Evolutionary conservation across 192 early-diverging fungal genomes (phyloP).

Genomic region (Backusella tarrabulga): DNA sequence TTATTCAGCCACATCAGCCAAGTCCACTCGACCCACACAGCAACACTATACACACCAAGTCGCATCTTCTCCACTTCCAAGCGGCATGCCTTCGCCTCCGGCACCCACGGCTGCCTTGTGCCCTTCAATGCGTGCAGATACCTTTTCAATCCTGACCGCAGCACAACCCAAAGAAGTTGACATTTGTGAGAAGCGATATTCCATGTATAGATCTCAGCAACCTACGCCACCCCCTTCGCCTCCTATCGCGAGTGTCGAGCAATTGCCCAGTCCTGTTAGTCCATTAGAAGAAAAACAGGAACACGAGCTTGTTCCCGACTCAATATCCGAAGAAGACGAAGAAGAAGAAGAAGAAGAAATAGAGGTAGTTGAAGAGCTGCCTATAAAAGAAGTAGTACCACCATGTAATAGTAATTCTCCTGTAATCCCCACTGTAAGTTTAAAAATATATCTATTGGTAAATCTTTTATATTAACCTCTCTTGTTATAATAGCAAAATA

Average conservation of each 20-base stretch:
- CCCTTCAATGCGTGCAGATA: neutral
- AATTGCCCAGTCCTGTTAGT: neutral
- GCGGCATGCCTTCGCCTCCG: neutral
- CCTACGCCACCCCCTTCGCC: neutral
- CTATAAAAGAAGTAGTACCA: neutral
- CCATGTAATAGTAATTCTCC: neutral
- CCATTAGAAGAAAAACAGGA: slow-evolving; percentile 2
- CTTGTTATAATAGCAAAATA: slow-evolving; percentile 3
- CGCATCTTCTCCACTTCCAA: neutral
- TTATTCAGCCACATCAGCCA: slow-evolving; percentile 11
- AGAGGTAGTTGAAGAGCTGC: neutral
- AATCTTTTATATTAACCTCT: neutral
- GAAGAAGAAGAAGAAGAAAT: neutral
- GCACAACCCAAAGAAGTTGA: slow-evolving; percentile 3
- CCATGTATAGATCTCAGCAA: neutral
- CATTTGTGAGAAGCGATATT: slow-evolving; percentile 15
- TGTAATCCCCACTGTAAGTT: neutral
- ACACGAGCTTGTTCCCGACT: neutral
- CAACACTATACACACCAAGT: neutral
- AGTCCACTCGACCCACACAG: neutral
- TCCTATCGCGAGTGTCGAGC: slow-evolving; percentile 7
- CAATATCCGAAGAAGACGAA: neutral
- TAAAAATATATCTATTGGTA: neutral
- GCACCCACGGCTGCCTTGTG: slow-evolving; percentile 12
- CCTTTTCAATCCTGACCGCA: neutral